phyloP scores from a whole-genome alignment of 257 asterid genomes.

The Solanum dulcamara region DNA sequence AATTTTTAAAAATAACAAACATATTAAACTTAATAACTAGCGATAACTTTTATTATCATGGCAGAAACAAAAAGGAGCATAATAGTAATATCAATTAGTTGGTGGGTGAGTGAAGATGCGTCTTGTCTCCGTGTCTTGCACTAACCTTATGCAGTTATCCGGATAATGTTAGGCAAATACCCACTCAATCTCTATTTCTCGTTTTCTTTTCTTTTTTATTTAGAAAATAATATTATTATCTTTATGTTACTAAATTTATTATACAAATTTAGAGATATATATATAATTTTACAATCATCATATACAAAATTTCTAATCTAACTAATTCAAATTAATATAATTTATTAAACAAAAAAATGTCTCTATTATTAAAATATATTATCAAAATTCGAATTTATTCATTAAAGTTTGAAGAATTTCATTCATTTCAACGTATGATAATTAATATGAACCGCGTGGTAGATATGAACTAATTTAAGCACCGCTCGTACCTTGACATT shows the following conservation, averaged over 20 bases:
- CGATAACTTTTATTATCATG: too few relatives aligned
- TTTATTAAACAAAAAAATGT: background rate
- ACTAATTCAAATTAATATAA: background rate
- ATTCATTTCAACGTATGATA: too few relatives aligned
- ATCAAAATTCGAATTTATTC: background rate
- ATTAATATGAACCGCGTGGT: background rate
- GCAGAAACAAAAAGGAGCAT: background rate
- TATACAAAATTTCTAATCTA: background rate
- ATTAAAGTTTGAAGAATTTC: background rate
- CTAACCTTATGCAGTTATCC: background rate
- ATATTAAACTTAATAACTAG: too few relatives aligned
- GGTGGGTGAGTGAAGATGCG: background rate
- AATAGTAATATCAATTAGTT: background rate
- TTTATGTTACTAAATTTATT: too few relatives aligned
- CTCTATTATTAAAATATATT: background rate
- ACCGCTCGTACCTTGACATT: background rate
- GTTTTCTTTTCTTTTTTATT: too few relatives aligned
- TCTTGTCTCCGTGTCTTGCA: background rate
- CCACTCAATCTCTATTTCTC: background rate
- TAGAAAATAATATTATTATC: too few relatives aligned
- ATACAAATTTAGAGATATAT: too few relatives aligned
- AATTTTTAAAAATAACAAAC: too few relatives aligned
- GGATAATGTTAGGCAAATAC: background rate
- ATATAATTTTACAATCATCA: background rate
- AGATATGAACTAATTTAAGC: background rate